Base-by-base conservation (phyloP, 164 flowering plant genomes). In the Aristolochia fimbriata region DNA sequence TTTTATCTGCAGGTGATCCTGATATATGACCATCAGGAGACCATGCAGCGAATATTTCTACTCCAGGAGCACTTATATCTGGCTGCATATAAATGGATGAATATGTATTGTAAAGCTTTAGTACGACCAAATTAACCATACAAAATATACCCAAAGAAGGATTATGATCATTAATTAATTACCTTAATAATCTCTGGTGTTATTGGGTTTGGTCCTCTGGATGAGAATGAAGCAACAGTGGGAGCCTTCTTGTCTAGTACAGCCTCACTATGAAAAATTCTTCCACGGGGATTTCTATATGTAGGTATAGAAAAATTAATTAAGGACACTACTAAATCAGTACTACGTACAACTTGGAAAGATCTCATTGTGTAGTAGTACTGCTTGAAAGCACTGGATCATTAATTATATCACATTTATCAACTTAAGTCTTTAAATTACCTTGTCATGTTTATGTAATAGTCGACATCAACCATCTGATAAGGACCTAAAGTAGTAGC, bases 11-110 rank as follows among this genome's bases (percentile, higher is more conserved):
- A 1, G 11, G 3, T 2, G 22, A 6, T 4, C 16, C 21, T 0
- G 82, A 25, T 0, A 67, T 57, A 0, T 76, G n/a, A 15, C 59
- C 63, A 31, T 37, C 41, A 5, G 75, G 73, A 11, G 87, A 74
- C 72, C 69, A 83, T 15, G 82, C 86, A 7, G 88, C 83, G 31
- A 83, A 46, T 43, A 85, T 81, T 16, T 80, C 68, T 0, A 80
- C 80, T 31, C 91, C 91, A 0, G 88, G 87, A 8, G 91, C 88
- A 21, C 74, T 57, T 50, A 83, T 57, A 57, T 85, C 88, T 17
- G 87, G 91, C 91, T 83, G 77, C 48, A 71, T 10, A 3, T n/a
- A n/a, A n/a, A 46, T 43, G 25, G 43, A 37, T 6, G 8, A 37
- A 37, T 37, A 3, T 37, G n/a, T n/a, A 37, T 6, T 37, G 43